These are phyloP conservation scores for Leccinum laetum DNA, from an alignment of 1,284 basidiomycete species.

Conservation along the genomic window DNA sequence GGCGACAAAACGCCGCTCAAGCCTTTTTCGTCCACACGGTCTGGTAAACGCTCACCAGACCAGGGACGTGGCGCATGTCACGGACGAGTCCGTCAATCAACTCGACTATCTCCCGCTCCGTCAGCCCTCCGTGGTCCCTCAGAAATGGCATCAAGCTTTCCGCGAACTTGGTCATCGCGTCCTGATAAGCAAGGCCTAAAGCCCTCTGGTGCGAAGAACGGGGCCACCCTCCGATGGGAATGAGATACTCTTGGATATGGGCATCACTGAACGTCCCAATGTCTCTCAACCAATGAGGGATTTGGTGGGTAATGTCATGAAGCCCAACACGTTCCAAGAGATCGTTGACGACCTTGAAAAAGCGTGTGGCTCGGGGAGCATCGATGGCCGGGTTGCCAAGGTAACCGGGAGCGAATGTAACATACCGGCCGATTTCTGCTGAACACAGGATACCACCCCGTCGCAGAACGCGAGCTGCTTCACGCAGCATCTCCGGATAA, in stretches of 20 bases:
- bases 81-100: constrained; percentile 40
- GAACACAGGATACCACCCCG: constrained; percentile 66
- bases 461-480: constrained; percentile 59
- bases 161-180: constrained; percentile 35
- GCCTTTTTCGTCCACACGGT: constrained; percentile 36
- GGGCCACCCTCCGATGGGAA: constrained; percentile 55
- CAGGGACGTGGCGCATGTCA: constrained; percentile 42
- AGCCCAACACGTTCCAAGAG: constrained; percentile 38
- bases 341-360: constrained; percentile 44
- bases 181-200: constrained; percentile 41
- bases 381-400: constrained; percentile 32
- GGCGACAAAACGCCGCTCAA: constrained; percentile 7
- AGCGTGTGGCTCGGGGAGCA: constrained; percentile 41
- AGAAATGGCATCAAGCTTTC: constrained; percentile 43
- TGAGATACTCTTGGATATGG: constrained; percentile 29
- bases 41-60: constrained; percentile 42
- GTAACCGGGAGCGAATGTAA: constrained; percentile 41
- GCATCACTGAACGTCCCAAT: constrained; percentile 42
- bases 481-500: constrained; percentile 50
- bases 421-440: constrained; percentile 53
- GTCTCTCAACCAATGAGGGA: constrained; percentile 37
- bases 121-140: constrained; percentile 34
- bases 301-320: constrained; percentile 31
- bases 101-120: constrained; percentile 35
- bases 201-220: constrained; percentile 27